Evolutionary conservation across 192 early-diverging fungal species (phyloP), one percentile per base, ranked within the genome.

Genomic region (Oehlia diaphana): DNA sequence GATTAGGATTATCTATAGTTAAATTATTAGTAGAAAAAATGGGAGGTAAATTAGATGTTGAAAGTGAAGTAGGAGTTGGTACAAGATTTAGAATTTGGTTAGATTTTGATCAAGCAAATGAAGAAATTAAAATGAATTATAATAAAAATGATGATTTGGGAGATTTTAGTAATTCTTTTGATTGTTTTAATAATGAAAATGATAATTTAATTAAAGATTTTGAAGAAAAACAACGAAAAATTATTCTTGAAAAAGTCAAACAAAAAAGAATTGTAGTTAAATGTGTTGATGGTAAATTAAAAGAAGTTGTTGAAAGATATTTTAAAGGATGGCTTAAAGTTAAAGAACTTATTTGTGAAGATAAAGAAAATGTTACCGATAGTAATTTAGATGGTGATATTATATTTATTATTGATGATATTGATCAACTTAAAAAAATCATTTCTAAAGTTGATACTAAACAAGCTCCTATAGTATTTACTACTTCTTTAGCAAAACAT

Each of bases 1-100:
- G 88, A 42, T 79, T 89, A 16, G 88, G 88, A 9, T 72, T 89
- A 23, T 76, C 83, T 1, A 79, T 89, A 9, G 84, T 85, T 0
- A 84, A 84, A 64, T 80, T 82, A 49, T 65, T 88, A 64, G 85
- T 87, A 2, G 82, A 82, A 42, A 82, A 79, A 31, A 58, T 89
- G 50, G 87, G 87, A 14, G 88, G 88, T 9, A 80, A 72, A 74
- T 80, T 89, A 2, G 81, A 86, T 64, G 82, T 89, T 21, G 78
- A 83, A 72, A 85, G 82, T 66, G 80, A 81, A 63, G 31, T 75
- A 6, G 53, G 53, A 28, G 50, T 63, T 16, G 74, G 74, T 61
- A 75, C 74, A 14, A 53, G 74, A 19, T 49, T 75, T 28, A 53
- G 61, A 31, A 75, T 75, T 39, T 75, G 74, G 74, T 63, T 75